These are phyloP conservation scores for Chimonanthus salicifolius DNA, from an alignment of 164 flowering plant genomes.

Conservation along the genomic window DNA sequence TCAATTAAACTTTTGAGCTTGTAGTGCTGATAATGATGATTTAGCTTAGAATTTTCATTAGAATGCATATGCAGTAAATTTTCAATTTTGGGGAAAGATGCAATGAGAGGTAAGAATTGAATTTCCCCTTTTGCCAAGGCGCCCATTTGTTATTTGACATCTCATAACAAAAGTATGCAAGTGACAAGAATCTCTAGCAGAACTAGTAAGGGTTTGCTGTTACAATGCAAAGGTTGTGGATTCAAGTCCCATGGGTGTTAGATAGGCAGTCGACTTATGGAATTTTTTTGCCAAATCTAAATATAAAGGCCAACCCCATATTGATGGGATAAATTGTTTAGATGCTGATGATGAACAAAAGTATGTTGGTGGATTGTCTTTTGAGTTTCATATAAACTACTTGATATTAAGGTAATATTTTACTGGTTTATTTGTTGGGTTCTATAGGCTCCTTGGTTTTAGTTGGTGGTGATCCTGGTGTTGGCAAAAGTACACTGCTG, in stretches of 20 bases:
- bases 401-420: not conserved
- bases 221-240: too few relatives aligned
- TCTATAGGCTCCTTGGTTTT: conserved; percentile 77
- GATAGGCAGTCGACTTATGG: too few relatives aligned
- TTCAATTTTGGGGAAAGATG: not conserved
- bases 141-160: not conserved
- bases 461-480: conserved; percentile 99
- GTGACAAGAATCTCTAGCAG: too few relatives aligned
- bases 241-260: too few relatives aligned
- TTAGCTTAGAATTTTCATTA: not conserved
- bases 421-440: not conserved
- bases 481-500: conserved; percentile 91
- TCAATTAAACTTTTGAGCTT: not conserved
- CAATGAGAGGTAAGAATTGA: not conserved
- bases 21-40: not conserved
- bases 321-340: too few relatives aligned
- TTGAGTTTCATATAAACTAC: not conserved
- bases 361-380: not conserved
- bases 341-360: too few relatives aligned
- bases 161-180: too few relatives aligned
- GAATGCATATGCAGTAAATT: not conserved
- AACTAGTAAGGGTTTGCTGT: too few relatives aligned
- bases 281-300: too few relatives aligned
- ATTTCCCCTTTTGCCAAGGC: not conserved
- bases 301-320: too few relatives aligned